Percentiles rank a stretch among this genome's conserved stretches.
Evolutionary conservation across 352 stramenopile genomes (phyloP).

Genomic region (Phytophthora kernoviae): DNA sequence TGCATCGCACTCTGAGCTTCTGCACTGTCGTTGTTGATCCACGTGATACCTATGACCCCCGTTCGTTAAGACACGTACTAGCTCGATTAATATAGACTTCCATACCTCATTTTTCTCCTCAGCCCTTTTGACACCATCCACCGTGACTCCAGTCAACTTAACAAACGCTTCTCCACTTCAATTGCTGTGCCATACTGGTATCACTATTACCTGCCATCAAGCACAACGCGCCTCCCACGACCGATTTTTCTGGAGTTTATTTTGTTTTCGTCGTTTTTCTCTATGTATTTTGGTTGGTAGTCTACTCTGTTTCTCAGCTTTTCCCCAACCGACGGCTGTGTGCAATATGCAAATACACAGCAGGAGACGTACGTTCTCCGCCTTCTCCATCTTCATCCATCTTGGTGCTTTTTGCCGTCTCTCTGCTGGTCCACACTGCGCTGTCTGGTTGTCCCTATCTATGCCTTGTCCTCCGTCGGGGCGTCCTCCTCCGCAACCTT

Average conservation of each 20-base stretch:
- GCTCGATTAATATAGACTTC: too few species aligned
- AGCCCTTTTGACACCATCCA: too few species aligned
- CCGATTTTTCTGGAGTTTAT: slow-evolving; percentile 20
- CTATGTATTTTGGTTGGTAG: slow-evolving; percentile 40
- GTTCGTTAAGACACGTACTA: too few species aligned
- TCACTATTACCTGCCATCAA: too few species aligned
- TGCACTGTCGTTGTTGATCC: too few species aligned
- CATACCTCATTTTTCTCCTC: too few species aligned
- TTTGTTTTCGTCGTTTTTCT: slow-evolving; percentile 21
- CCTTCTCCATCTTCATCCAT: background rate
- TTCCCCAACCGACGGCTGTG: slow-evolving; percentile 22
- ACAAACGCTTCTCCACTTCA: too few species aligned
- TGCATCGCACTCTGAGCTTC: too few species aligned
- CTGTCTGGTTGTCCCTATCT: slow-evolving; percentile 10
- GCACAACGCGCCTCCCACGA: background rate
- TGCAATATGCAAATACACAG: slow-evolving; percentile 30
- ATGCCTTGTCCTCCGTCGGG: slow-evolving; percentile 33
- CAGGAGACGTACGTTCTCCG: background rate
- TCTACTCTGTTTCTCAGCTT: slow-evolving; percentile 34
- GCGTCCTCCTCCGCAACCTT: slow-evolving; percentile 59
- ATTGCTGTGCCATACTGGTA: too few species aligned
- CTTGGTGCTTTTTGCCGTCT: slow-evolving; percentile 2
- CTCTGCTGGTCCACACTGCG: slow-evolving; percentile 1
- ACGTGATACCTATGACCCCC: too few species aligned
- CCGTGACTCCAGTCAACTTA: too few species aligned